Percentiles rank a stretch among this genome's conserved stretches.
phyloP scores from a whole-genome alignment of 306 rosid genomes.

The Prunus armeniaca region DNA sequence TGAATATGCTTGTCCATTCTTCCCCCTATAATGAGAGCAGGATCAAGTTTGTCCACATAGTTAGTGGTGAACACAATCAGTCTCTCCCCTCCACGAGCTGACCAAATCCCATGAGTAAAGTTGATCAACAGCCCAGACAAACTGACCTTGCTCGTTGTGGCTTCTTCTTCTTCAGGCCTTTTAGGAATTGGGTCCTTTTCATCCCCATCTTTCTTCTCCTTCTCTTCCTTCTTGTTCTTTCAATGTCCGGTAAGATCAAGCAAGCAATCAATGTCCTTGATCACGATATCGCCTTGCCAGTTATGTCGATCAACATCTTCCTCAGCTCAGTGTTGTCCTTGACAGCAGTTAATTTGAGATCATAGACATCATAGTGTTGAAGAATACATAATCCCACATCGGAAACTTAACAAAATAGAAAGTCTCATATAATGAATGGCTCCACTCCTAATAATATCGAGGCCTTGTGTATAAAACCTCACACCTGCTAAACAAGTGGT shows the following conservation, averaged over 20 bases:
- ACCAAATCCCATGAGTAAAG: constrained; percentile 72
- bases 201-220: constrained; percentile 2
- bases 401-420: too few relatives aligned
- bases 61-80: constrained; percentile 56
- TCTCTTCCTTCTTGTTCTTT: constrained; percentile 33
- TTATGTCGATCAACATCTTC: constrained; percentile 38
- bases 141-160: constrained; percentile 41
- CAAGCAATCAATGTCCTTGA: constrained; percentile 71
- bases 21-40: constrained; percentile 61
- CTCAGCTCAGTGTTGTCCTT: constrained; percentile 52
- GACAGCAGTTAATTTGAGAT: constrained; percentile 48
- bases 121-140: constrained; percentile 56
- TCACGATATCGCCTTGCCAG: constrained; percentile 47
- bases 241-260: constrained; percentile 62
- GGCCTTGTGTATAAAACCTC: too few relatives aligned
- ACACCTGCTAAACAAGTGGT: too few relatives aligned
- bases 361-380: constrained; percentile 52
- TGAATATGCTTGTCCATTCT: constrained; percentile 72
- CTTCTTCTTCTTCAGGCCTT: constrained; percentile 22
- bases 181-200: constrained; percentile 17
- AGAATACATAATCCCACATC: too few relatives aligned
- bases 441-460: too few relatives aligned
- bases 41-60: constrained; percentile 56
- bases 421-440: too few relatives aligned
- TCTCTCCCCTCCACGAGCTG: constrained; percentile 65